Conservation (phyloP, 345 rosid genomes). For the Hevea brasiliensis region DNA sequence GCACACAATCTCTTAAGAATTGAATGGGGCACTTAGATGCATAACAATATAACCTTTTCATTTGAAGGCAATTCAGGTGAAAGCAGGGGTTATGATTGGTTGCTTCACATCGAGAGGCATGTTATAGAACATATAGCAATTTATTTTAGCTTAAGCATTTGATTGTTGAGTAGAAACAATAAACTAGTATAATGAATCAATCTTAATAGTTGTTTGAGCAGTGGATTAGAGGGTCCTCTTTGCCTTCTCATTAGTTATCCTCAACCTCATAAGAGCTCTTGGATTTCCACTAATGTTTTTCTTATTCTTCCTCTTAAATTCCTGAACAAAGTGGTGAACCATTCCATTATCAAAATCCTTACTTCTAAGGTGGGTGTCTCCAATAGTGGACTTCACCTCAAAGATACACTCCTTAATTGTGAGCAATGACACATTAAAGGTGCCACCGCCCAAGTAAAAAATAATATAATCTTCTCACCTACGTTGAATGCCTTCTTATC, state of each 20-base stretch:
- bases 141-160: constrained; percentile 26
- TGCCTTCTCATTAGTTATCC: constrained; percentile 26
- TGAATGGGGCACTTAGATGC: constrained; percentile 29
- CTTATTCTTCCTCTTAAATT: constrained; percentile 18
- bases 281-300: constrained; percentile 20
- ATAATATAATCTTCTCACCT: constrained; percentile 36
- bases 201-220: constrained; percentile 19
- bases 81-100: constrained; percentile 25
- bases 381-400: constrained; percentile 14
- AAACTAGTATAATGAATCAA: constrained; percentile 17
- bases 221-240: constrained; percentile 28
- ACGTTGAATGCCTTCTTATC: constrained; percentile 36
- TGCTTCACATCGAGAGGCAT: constrained; percentile 35
- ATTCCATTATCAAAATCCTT: constrained; percentile 20
- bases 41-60: constrained; percentile 41
- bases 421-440: constrained; percentile 10
- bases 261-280: constrained; percentile 25
- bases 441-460: constrained; percentile 25
- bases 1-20: constrained; percentile 23
- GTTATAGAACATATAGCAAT: constrained; percentile 37
- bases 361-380: constrained; percentile 18
- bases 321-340: constrained; percentile 27
- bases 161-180: constrained; percentile 21
- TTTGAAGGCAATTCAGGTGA: constrained; percentile 35
- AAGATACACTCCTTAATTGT: constrained; percentile 12